These are phyloP conservation scores for Huntiella savannae DNA, from an alignment of 2,329 filamentous ascomycete genomes.

Conservation along the genomic window DNA sequence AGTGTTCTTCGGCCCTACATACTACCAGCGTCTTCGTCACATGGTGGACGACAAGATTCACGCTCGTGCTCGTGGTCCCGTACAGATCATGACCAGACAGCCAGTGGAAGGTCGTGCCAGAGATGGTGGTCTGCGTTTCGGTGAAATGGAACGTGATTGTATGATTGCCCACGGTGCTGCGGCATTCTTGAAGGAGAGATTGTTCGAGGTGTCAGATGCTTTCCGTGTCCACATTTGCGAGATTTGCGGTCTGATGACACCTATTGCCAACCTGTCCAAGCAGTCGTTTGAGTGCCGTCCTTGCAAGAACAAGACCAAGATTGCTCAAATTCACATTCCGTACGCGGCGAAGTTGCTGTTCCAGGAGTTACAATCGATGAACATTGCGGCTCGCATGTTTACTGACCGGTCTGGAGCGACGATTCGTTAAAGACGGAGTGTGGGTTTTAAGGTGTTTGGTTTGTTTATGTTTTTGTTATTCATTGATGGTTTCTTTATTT, in stretches of 20 bases:
- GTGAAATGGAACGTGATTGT: slow-evolving; percentile 99
- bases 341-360: slow-evolving; percentile 96
- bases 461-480: not conserved
- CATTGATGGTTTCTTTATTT: not conserved
- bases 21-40: slow-evolving; percentile 94
- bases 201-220: slow-evolving; percentile 94
- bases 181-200: slow-evolving; percentile 87
- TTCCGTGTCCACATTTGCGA: slow-evolving; percentile 98
- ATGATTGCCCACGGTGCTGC: slow-evolving; percentile 99
- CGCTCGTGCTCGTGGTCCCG: slow-evolving; percentile 87
- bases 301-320: slow-evolving; percentile 98
- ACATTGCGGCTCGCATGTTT: slow-evolving; percentile 94
- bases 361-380: slow-evolving; percentile 96
- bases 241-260: slow-evolving; percentile 96
- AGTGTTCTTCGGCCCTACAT: slow-evolving; percentile 92
- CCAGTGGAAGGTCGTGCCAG: slow-evolving; percentile 95
- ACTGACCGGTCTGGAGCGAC: slow-evolving; percentile 64
- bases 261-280: slow-evolving; percentile 89
- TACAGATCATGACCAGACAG: slow-evolving; percentile 92
- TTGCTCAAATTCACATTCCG: slow-evolving; percentile 92
- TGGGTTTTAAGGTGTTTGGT: not conserved
- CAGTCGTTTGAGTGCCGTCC: slow-evolving; percentile 91
- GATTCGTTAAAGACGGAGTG: slow-evolving; percentile 29
- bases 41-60: slow-evolving; percentile 99
- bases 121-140: slow-evolving; percentile 95